Evolutionary conservation across 805 yeast species (phyloP).

Genomic region (Pichia cephalocereana): DNA sequence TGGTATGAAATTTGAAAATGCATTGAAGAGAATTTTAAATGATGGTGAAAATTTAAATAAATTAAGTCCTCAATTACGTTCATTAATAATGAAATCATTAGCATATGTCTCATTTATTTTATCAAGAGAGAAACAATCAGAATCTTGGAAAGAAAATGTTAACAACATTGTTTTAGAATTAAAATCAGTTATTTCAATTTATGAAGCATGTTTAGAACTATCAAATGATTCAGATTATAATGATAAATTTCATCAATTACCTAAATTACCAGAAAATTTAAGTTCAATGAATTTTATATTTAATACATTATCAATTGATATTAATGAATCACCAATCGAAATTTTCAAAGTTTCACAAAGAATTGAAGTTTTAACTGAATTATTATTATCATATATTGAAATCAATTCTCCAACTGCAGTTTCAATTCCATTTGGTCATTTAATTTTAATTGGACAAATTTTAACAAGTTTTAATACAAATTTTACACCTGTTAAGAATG

Average conservation of each 20-base stretch:
- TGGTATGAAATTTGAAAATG: slow-evolving; percentile 50
- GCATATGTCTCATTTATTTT: slow-evolving; percentile 50
- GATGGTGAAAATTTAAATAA: slow-evolving; percentile 27
- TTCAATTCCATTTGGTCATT: slow-evolving; percentile 49
- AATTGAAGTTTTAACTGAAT: slow-evolving; percentile 34
- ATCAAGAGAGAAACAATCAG: slow-evolving; percentile 39
- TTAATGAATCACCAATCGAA: slow-evolving; percentile 41
- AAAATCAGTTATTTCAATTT: slow-evolving; percentile 46
- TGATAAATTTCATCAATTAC: slow-evolving; percentile 32
- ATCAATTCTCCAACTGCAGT: slow-evolving; percentile 45
- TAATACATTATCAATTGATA: slow-evolving; percentile 46
- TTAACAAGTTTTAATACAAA: slow-evolving; percentile 45
- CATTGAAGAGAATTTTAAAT: slow-evolving; percentile 29
- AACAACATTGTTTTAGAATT: slow-evolving; percentile 41
- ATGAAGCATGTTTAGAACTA: slow-evolving; percentile 49
- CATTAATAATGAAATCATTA: slow-evolving; percentile 36
- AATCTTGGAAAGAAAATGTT: slow-evolving; percentile 38
- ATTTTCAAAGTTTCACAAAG: slow-evolving; percentile 44
- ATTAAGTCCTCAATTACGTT: slow-evolving; percentile 32
- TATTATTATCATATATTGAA: slow-evolving; percentile 38
- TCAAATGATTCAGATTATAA: slow-evolving; percentile 44
- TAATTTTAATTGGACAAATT: slow-evolving; percentile 44
- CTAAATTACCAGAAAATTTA: slow-evolving; percentile 21
- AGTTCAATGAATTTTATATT: slow-evolving; percentile 26
- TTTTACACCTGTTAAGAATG: slow-evolving; percentile 47